Conservation (phyloP, 345 rosid species). For the Eucalyptus rudis region DNA sequence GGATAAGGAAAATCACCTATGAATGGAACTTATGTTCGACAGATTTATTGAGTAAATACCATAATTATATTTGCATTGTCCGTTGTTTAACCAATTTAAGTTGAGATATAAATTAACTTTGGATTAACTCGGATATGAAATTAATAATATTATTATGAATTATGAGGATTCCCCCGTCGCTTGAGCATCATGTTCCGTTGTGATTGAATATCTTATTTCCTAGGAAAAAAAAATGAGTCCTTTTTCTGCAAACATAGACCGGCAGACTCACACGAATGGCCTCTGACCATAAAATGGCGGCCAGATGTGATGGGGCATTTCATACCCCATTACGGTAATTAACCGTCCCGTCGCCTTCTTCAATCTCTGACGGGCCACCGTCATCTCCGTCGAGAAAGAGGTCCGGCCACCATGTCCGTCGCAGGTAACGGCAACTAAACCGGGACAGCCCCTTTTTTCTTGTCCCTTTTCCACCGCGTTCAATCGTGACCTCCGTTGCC, state of each 20-base stretch:
- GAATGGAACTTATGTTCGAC: accelerated
- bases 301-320: not conserved
- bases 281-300: accelerated
- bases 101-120: too few relatives aligned
- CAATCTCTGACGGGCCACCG: not conserved
- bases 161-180: too few relatives aligned
- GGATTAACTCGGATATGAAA: too few relatives aligned
- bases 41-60: too few relatives aligned
- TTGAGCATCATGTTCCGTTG: not conserved
- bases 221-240: too few relatives aligned
- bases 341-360: not conserved
- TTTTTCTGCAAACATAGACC: too few relatives aligned
- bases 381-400: not conserved
- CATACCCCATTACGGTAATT: too few relatives aligned
- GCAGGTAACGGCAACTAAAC: not conserved
- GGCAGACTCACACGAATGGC: not conserved
- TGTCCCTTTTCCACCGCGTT: not conserved
- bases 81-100: too few relatives aligned
- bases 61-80: too few relatives aligned
- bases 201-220: accelerated
- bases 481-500: not conserved
- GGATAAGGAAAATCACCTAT: too few relatives aligned
- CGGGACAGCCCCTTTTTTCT: not conserved
- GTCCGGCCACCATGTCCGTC: not conserved
- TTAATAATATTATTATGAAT: too few relatives aligned